Conservation (phyloP, 2,329 filamentous ascomycete genomes). For the Fusarium graminum region DNA sequence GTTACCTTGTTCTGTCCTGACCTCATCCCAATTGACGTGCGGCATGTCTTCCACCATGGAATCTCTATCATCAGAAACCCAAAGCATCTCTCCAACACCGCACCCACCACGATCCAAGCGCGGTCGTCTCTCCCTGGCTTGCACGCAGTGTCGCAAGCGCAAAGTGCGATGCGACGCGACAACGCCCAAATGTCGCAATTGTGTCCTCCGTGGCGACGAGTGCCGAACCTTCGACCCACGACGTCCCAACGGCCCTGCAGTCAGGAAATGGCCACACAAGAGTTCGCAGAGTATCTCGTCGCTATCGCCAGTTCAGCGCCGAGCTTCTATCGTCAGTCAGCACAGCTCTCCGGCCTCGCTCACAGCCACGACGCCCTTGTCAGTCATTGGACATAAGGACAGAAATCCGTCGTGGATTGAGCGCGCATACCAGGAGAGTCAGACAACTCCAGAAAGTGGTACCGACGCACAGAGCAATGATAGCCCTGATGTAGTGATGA, state of each 20-base stretch:
- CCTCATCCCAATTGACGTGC: not conserved
- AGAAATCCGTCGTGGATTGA: slow-evolving; percentile 41
- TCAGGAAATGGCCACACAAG: slow-evolving; percentile 42
- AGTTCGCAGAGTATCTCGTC: slow-evolving; percentile 9
- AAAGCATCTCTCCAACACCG: slow-evolving; percentile 12
- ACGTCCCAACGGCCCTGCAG: slow-evolving; percentile 39
- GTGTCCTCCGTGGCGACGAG: slow-evolving; percentile 38
- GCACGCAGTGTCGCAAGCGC: slow-evolving; percentile 41
- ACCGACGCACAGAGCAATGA: slow-evolving; percentile 33
- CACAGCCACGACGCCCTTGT: slow-evolving; percentile 8
- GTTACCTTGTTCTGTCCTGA: not conserved
- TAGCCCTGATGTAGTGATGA: slow-evolving; percentile 41
- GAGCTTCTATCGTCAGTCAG: slow-evolving; percentile 33
- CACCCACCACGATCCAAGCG: slow-evolving; percentile 33
- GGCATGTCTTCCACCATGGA: slow-evolving; percentile 12
- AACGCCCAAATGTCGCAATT: slow-evolving; percentile 44
- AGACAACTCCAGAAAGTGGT: slow-evolving; percentile 27
- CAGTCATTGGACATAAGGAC: slow-evolving; percentile 13
- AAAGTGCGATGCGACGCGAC: slow-evolving; percentile 45
- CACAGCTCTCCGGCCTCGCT: slow-evolving; percentile 40
- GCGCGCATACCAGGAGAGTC: slow-evolving; percentile 38
- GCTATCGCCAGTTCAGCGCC: slow-evolving; percentile 19
- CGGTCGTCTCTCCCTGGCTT: slow-evolving; percentile 36
- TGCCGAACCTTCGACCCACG: slow-evolving; percentile 42
- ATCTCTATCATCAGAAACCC: slow-evolving; percentile 9